Percentiles rank a stretch among this genome's conserved stretches.
These are phyloP conservation scores for Pseudopyricularia javanii DNA, from an alignment of 2,329 filamentous ascomycete species.

Conservation along the genomic window DNA sequence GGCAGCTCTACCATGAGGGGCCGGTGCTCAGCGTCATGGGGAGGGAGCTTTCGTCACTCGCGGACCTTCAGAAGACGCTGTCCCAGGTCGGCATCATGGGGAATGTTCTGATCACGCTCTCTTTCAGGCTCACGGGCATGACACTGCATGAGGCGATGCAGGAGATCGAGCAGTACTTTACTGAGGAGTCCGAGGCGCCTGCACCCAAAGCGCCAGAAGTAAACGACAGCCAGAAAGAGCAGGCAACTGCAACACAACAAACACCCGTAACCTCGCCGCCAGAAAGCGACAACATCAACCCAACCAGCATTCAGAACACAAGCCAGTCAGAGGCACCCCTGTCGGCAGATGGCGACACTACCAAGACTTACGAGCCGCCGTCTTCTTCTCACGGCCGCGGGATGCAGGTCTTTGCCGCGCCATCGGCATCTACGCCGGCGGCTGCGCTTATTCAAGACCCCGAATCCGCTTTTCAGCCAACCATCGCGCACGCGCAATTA, in stretches of 20 bases:
- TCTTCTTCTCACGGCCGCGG: conserved; percentile 25
- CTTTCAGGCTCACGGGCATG: conserved; percentile 62
- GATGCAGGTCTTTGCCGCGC: conserved; percentile 66
- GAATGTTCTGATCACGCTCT: conserved; percentile 65
- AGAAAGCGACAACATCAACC: not conserved
- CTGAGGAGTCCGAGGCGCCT: conserved; percentile 8
- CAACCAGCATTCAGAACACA: not conserved
- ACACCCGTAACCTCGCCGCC: not conserved
- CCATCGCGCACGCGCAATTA: conserved; percentile 61
- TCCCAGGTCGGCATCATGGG: conserved; percentile 77
- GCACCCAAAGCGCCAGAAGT: conserved; percentile 3
- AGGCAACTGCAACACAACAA: conserved; percentile 3
- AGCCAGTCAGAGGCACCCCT: not conserved
- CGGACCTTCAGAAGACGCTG: conserved; percentile 79
- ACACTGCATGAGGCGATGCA: conserved; percentile 78
- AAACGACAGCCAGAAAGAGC: not conserved
- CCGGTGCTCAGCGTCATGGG: conserved; percentile 78
- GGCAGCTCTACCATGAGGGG: conserved; percentile 77
- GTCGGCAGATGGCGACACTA: not conserved
- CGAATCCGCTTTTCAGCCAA: conserved; percentile 66
- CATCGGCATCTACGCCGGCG: conserved; percentile 59
- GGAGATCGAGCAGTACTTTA: conserved; percentile 69
- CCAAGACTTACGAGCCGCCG: not conserved
- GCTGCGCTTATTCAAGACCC: conserved; percentile 57
- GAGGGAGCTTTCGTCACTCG: conserved; percentile 62